phyloP scores from a whole-genome alignment of 2,329 filamentous ascomycete genomes.

The Phaeosphaeriaceae sp. region DNA sequence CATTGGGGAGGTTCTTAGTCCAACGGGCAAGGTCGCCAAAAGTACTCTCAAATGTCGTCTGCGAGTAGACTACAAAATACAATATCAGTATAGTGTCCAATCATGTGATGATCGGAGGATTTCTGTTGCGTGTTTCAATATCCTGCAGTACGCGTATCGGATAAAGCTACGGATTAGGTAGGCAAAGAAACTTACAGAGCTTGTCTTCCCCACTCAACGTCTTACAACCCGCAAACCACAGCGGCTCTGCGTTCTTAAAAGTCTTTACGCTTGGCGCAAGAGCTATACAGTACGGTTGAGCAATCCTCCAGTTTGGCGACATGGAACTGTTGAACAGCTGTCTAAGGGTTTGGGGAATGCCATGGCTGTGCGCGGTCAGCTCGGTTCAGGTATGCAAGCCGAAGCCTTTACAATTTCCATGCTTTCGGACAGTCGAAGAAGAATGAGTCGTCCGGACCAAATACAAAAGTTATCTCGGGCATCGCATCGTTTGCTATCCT shows the following conservation, averaged over 20 bases:
- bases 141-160: constrained; percentile 5
- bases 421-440: constrained; percentile 46
- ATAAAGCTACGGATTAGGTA: constrained; percentile 1
- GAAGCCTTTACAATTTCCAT: constrained; percentile 43
- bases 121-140: constrained; percentile 12
- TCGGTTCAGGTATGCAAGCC: neutral
- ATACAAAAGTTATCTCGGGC: constrained; percentile 44
- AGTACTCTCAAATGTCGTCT: constrained; percentile 37
- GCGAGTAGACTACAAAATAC: constrained; percentile 35
- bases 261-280: constrained; percentile 37
- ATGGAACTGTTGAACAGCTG: constrained; percentile 44
- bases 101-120: constrained; percentile 1
- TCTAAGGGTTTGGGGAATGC: constrained; percentile 40
- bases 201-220: constrained; percentile 43
- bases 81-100: constrained; percentile 12
- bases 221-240: constrained; percentile 45
- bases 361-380: constrained; percentile 38
- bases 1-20: constrained; percentile 37
- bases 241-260: constrained; percentile 33
- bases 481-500: constrained; percentile 26
- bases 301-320: constrained; percentile 39
- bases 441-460: constrained; percentile 45
- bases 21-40: constrained; percentile 40
- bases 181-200: constrained; percentile 35
- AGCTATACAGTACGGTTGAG: constrained; percentile 42